Evolutionary conservation across 2,329 filamentous ascomycete genomes (phyloP).

Genomic region (Aspergillus fumigatus): DNA sequence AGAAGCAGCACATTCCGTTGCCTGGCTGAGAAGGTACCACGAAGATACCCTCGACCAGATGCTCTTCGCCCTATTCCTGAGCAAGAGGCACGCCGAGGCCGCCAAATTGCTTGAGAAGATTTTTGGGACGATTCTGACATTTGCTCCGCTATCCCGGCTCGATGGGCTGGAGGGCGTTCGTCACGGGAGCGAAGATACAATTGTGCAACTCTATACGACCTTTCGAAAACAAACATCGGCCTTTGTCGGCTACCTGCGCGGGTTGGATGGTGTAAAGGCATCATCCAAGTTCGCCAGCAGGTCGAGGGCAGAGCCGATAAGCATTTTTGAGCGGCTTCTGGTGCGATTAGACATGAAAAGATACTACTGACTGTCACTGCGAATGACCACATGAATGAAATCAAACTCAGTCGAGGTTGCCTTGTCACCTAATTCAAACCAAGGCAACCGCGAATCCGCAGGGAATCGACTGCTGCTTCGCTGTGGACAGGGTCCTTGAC

Average conservation of each 20-base stretch:
- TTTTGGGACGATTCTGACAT: constrained; percentile 66
- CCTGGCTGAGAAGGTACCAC: constrained; percentile 64
- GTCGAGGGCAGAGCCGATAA: constrained; percentile 43
- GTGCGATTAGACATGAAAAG: constrained; percentile 66
- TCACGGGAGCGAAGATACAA: constrained; percentile 35
- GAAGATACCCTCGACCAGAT: constrained; percentile 71
- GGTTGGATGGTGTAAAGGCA: constrained; percentile 62
- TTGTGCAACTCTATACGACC: constrained; percentile 54
- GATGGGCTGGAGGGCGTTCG: constrained; percentile 39
- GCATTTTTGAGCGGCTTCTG: constrained; percentile 64
- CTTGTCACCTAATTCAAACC: no score
- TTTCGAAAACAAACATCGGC: constrained; percentile 70
- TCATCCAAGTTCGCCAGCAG: constrained; percentile 32
- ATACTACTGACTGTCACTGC: constrained; percentile 50
- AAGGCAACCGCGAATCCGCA: no score
- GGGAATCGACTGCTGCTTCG: no score
- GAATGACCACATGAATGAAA: background rate
- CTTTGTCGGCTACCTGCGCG: constrained; percentile 67
- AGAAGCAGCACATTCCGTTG: constrained; percentile 56
- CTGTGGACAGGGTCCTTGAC: no score
- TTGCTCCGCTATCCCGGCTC: constrained; percentile 47
- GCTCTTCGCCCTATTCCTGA: constrained; percentile 66
- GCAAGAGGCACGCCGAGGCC: constrained; percentile 69
- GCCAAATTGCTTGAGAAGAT: constrained; percentile 71
- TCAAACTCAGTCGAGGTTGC: background rate